Evolutionary conservation across 441 rosid species (phyloP).

Genomic region (Dalechampia spathulata): DNA sequence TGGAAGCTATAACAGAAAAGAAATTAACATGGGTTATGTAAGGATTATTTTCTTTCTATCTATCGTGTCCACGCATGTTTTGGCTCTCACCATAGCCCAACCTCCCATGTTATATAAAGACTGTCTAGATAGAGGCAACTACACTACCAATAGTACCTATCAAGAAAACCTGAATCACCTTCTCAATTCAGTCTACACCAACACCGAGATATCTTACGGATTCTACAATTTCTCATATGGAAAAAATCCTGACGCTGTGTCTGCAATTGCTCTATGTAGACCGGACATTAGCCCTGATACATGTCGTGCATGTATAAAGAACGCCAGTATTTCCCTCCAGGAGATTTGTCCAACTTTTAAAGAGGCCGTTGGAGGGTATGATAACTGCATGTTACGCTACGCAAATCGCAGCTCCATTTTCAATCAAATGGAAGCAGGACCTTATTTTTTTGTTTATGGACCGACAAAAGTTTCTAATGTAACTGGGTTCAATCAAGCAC

Average conservation of each 20-base stretch:
- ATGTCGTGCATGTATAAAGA: conserved; percentile 1
- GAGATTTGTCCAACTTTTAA: neutral
- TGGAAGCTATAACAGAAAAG: neutral
- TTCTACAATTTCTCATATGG: conserved; percentile 18
- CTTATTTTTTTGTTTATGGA: neutral
- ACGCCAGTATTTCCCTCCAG: neutral
- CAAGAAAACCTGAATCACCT: conserved; percentile 15
- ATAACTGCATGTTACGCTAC: conserved; percentile 7
- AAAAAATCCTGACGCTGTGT: neutral
- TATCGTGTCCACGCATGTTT: neutral
- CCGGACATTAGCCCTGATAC: neutral
- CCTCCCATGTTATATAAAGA: neutral
- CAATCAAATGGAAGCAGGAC: neutral
- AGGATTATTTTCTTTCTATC: neutral
- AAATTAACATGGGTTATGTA: neutral
- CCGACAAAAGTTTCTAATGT: neutral
- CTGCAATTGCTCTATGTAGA: conserved; percentile 20
- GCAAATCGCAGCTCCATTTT: neutral
- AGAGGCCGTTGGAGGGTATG: conserved; percentile 4
- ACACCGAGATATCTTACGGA: neutral
- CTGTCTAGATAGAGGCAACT: neutral
- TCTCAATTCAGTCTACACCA: conserved; percentile 10
- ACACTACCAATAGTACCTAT: conserved; percentile 10
- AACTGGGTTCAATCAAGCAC: neutral
- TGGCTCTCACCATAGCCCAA: neutral